These are phyloP conservation scores for Dactylellina sp. DNA, from an alignment of 2,329 filamentous ascomycete species.

Conservation along the genomic window DNA sequence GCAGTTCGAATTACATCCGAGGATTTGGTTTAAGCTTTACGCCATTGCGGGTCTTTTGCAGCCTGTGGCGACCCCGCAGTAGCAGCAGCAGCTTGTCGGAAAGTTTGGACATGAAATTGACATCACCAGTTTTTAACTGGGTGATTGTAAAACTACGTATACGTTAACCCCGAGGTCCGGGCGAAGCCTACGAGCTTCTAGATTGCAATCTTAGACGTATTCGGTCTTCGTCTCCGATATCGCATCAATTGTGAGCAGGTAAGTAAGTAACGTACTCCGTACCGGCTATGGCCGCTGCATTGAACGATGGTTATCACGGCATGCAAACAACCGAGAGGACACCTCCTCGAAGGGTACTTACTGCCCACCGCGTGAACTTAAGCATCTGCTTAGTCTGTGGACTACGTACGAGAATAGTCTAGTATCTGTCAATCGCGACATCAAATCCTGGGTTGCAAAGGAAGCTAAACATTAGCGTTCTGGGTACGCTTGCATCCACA, in stretches of 20 bases:
- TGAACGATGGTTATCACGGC: not conserved
- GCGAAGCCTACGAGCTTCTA: not conserved
- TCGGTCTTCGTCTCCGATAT: slow-evolving; percentile 28
- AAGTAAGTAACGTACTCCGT: no score
- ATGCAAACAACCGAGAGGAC: slow-evolving; percentile 26
- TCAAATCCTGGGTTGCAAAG: slow-evolving; percentile 38
- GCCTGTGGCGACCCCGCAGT: not conserved
- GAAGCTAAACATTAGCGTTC: slow-evolving; percentile 4
- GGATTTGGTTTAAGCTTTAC: not conserved
- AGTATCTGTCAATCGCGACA: slow-evolving; percentile 36
- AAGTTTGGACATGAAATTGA: not conserved
- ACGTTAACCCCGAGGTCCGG: not conserved
- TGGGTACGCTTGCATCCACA: slow-evolving; percentile 13
- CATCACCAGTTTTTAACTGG: not conserved
- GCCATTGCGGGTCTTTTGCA: not conserved
- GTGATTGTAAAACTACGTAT: not conserved
- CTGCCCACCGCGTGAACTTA: not conserved
- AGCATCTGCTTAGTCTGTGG: slow-evolving; percentile 11
- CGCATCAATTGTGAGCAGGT: slow-evolving; percentile 11
- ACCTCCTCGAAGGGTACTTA: slow-evolving; percentile 44
- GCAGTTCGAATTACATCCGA: not conserved
- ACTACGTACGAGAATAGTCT: slow-evolving; percentile 8
- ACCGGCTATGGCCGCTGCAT: not conserved
- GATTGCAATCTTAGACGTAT: not conserved
- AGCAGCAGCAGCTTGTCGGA: not conserved